Conservation (phyloP, 192 early-diverging fungal genomes). For the Coemansia aciculifera region DNA sequence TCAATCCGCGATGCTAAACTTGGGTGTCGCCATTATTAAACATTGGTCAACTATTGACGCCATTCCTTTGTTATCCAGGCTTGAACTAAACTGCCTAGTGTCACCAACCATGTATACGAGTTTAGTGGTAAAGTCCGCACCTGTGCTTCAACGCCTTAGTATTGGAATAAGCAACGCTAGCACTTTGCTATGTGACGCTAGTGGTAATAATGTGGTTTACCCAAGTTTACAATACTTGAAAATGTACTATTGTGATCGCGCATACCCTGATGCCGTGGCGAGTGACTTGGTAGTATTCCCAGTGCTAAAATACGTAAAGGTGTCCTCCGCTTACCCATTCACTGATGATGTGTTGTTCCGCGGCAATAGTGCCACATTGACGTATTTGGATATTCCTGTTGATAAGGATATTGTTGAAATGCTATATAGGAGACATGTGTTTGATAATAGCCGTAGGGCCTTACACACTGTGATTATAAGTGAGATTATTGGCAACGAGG, state of each 20-base stretch:
- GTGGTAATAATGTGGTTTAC: not conserved
- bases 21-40: not conserved
- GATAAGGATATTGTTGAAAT: not conserved
- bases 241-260: not conserved
- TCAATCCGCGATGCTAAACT: not conserved
- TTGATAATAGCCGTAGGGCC: not conserved
- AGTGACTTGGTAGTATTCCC: not conserved
- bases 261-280: not conserved
- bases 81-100: not conserved
- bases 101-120: not conserved
- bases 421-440: not conserved
- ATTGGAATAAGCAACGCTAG: not conserved
- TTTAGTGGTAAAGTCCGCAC: not conserved
- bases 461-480: not conserved
- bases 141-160: not conserved
- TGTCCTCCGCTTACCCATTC: constrained; percentile 2
- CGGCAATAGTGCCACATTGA: constrained; percentile 6
- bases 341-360: constrained; percentile 13
- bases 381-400: not conserved
- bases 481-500: not conserved
- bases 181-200: not conserved
- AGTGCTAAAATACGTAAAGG: not conserved
- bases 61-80: not conserved
- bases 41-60: not conserved
- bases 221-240: constrained; percentile 8